Conservation (phyloP, 495 filamentous ascomycete species). For the Tuber brumale region DNA sequence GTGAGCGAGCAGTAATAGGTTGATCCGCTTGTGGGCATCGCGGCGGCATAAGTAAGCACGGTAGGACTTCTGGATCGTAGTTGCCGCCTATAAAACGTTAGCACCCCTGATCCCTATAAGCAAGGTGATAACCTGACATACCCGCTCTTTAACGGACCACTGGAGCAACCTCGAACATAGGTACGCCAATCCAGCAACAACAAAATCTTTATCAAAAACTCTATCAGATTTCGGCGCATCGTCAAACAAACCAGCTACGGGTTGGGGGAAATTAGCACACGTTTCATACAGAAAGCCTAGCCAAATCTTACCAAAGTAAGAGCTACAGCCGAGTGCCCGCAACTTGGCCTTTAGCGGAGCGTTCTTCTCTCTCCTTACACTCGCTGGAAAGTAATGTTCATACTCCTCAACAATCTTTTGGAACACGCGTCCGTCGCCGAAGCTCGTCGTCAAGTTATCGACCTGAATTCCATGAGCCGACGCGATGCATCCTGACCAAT, state of each 20-base stretch:
- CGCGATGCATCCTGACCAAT: constrained; percentile 53
- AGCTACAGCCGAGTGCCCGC: constrained; percentile 42
- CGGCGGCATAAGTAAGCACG: constrained; percentile 42
- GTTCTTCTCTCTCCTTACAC: constrained; percentile 21
- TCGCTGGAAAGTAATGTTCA: constrained; percentile 43
- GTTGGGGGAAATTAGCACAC: constrained; percentile 21
- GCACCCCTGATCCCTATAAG: background rate
- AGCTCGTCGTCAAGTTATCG: constrained; percentile 55
- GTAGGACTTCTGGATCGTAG: constrained; percentile 47
- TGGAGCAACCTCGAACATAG: constrained; percentile 58
- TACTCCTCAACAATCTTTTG: constrained; percentile 57
- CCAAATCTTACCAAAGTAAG: constrained; percentile 48
- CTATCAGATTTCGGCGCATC: constrained; percentile 35
- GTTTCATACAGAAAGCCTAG: background rate
- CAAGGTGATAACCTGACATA: background rate
- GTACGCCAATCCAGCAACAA: constrained; percentile 54
- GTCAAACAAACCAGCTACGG: constrained; percentile 42
- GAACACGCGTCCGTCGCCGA: constrained; percentile 54
- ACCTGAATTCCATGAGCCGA: constrained; percentile 48
- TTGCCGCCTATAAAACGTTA: constrained; percentile 46
- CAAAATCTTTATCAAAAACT: constrained; percentile 50
- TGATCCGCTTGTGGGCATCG: constrained; percentile 42
- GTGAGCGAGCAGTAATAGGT: constrained; percentile 47
- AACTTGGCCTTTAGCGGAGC: constrained; percentile 39
- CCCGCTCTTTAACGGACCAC: constrained; percentile 44